Conservation (phyloP, 2,329 filamentous ascomycete species). For the Boeremia lycopersici region DNA sequence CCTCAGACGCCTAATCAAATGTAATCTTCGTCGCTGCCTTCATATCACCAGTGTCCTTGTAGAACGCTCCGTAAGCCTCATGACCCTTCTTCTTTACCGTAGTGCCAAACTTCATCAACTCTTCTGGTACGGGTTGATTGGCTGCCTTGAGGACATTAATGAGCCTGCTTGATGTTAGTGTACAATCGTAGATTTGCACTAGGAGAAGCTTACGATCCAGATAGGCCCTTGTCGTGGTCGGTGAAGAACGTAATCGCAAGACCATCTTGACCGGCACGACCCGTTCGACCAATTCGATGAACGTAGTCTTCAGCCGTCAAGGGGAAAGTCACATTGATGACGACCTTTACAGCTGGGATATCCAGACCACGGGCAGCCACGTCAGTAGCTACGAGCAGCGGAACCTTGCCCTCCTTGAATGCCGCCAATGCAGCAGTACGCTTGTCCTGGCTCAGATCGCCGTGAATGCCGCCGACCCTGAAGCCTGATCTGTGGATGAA, state of each 20-base stretch:
- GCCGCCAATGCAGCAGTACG: constrained; percentile 84
- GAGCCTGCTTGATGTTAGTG: constrained; percentile 60
- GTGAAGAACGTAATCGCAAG: constrained; percentile 94
- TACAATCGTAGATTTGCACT: neutral
- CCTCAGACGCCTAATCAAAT: constrained; percentile 64
- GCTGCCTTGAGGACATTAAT: constrained; percentile 96
- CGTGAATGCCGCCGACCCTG: constrained; percentile 88
- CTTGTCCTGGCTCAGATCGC: constrained; percentile 87
- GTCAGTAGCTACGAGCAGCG: constrained; percentile 91
- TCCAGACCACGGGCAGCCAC: constrained; percentile 93
- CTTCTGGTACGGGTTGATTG: constrained; percentile 87
- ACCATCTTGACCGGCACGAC: constrained; percentile 87
- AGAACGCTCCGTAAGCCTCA: constrained; percentile 93
- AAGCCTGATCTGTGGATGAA: constrained; percentile 81
- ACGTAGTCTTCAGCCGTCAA: constrained; percentile 97
- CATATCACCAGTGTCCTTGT: constrained; percentile 84
- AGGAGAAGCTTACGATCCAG: constrained; percentile 73
- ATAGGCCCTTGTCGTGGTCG: constrained; percentile 89
- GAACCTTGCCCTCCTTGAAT: constrained; percentile 85
- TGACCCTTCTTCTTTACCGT: constrained; percentile 99
- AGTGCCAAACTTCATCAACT: constrained; percentile 91
- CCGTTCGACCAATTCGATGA: constrained; percentile 92
- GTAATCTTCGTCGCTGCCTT: constrained; percentile 90
- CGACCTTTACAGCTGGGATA: constrained; percentile 92
- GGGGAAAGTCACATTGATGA: constrained; percentile 94